Evolutionary conservation across 2,329 filamentous ascomycete species (phyloP).

Genomic region (Escovopsis sp.): DNA sequence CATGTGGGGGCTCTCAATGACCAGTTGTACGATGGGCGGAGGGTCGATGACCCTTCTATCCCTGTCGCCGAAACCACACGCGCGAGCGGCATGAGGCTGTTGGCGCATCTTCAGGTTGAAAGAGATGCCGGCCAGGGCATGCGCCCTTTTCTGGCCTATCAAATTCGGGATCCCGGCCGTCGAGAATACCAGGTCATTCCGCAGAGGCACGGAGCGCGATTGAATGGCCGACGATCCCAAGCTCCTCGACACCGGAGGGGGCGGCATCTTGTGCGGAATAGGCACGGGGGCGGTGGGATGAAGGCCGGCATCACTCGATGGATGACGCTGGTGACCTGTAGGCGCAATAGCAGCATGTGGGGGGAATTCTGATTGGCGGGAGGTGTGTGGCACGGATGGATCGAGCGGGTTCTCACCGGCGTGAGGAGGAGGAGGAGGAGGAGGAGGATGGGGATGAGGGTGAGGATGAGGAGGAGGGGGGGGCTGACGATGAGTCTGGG

Average conservation of each 20-base stretch:
- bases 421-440: background rate
- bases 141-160: constrained; percentile 8
- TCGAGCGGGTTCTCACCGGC: background rate
- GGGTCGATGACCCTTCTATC: constrained; percentile 73
- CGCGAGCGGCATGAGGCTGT: constrained; percentile 62
- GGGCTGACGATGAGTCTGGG: background rate
- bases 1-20: constrained; percentile 41
- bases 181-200: background rate
- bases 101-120: constrained; percentile 44
- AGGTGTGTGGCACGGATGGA: background rate
- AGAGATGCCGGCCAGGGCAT: constrained; percentile 9
- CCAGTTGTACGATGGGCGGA: constrained; percentile 65
- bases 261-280: no score
- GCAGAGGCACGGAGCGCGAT: background rate
- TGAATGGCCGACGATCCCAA: background rate
- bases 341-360: background rate
- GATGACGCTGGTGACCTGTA: background rate
- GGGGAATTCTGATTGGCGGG: background rate
- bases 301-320: no score
- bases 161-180: constrained; percentile 13
- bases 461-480: background rate
- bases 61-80: constrained; percentile 70
- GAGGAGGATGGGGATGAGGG: constrained; percentile 1
- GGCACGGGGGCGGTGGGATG: no score
- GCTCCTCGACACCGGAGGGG: no score